phyloP scores from a whole-genome alignment of 495 filamentous ascomycete genomes.

The Geopyxis carbonaria region DNA sequence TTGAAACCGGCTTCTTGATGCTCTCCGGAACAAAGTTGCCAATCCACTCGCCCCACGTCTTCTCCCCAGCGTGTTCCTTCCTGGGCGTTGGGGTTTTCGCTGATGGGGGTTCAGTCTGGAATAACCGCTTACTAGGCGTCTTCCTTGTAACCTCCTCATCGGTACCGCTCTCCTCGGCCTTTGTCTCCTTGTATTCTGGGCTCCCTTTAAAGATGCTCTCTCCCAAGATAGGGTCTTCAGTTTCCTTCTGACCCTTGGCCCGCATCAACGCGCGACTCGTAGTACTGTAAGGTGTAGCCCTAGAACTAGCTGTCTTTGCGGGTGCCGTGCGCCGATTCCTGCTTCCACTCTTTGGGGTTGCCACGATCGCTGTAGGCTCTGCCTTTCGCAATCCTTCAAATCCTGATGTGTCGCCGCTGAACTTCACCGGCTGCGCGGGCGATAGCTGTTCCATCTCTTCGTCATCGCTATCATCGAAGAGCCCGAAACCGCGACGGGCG shows the following conservation, averaged over 20 bases:
- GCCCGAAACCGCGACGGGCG: constrained; percentile 12
- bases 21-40: constrained; percentile 17
- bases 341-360: constrained; percentile 1
- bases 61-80: constrained; percentile 18
- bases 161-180: background rate
- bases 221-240: background rate
- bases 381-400: constrained; percentile 13
- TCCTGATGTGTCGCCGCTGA: constrained; percentile 20
- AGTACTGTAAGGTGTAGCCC: constrained; percentile 20
- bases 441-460: constrained; percentile 7
- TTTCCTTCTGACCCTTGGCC: constrained; percentile 10
- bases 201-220: background rate
- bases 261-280: constrained; percentile 18
- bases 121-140: too few relatives aligned
- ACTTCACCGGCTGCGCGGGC: constrained; percentile 10
- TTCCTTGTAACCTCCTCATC: too few relatives aligned
- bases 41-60: constrained; percentile 24
- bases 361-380: background rate
- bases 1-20: constrained; percentile 17
- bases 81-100: constrained; percentile 6
- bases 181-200: background rate
- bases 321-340: constrained; percentile 19
- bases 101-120: too few relatives aligned
- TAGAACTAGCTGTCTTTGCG: constrained; percentile 8
- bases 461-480: constrained; percentile 20